Evolutionary conservation across 2,329 filamentous ascomycete species (phyloP).

Genomic region (Alternaria sp.): DNA sequence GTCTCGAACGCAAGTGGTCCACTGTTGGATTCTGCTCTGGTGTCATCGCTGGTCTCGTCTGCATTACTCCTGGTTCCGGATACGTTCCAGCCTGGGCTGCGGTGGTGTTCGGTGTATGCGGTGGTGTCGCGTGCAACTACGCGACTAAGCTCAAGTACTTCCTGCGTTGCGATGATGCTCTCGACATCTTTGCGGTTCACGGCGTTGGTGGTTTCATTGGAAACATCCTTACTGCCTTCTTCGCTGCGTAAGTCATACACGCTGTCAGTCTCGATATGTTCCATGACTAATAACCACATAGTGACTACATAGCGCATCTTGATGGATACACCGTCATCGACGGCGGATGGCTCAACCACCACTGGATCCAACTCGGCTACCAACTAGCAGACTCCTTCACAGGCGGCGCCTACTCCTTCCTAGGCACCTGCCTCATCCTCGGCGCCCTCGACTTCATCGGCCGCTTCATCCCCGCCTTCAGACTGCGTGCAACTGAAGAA

Average conservation of each 20-base stretch:
- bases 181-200: slow-evolving; percentile 75
- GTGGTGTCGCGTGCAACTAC: slow-evolving; percentile 82
- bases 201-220: slow-evolving; percentile 66
- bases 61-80: slow-evolving; percentile 86
- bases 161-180: slow-evolving; percentile 78
- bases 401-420: slow-evolving; percentile 79
- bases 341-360: slow-evolving; percentile 82
- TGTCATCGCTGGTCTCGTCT: slow-evolving; percentile 84
- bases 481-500: slow-evolving; percentile 75
- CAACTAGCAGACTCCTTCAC: slow-evolving; percentile 82
- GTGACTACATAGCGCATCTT: slow-evolving; percentile 80
- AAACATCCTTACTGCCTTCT: slow-evolving; percentile 71
- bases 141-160: slow-evolving; percentile 91
- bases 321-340: slow-evolving; percentile 71
- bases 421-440: slow-evolving; percentile 77
- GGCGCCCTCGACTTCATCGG: slow-evolving; percentile 66
- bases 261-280: too few relatives aligned
- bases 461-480: slow-evolving; percentile 77
- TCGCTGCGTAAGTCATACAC: slow-evolving; percentile 67
- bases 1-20: slow-evolving; percentile 89
- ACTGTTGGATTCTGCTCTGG: slow-evolving; percentile 93
- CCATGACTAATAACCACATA: slow-evolving; percentile 24
- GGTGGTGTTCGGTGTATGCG: slow-evolving; percentile 77
- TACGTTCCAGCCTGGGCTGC: slow-evolving; percentile 86
- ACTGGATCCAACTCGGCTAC: slow-evolving; percentile 84